Evolutionary conservation across 1,284 basidiomycete genomes (phyloP).

Genomic region (Cerrena zonata): DNA sequence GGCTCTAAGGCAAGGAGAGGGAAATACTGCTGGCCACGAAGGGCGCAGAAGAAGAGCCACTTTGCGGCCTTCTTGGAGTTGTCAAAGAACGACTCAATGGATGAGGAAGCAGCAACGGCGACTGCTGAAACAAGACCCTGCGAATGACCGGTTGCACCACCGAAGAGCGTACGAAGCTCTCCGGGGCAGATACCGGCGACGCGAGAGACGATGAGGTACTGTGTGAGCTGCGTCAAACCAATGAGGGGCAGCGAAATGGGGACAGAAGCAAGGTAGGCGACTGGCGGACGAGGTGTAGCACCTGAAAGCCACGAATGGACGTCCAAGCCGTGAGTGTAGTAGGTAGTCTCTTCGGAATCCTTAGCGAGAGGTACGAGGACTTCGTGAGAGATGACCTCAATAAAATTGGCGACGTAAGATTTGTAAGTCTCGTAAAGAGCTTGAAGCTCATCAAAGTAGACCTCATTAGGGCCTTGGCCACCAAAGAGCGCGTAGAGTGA

Average conservation of each 20-base stretch:
- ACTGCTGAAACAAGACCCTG: slow-evolving; percentile 94
- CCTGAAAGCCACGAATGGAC: slow-evolving; percentile 82
- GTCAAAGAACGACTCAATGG: slow-evolving; percentile 65
- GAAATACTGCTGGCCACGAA: slow-evolving; percentile 91
- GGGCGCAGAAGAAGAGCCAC: slow-evolving; percentile 91
- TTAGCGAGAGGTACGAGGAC: slow-evolving; percentile 74
- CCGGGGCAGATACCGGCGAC: slow-evolving; percentile 74
- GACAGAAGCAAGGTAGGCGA: slow-evolving; percentile 87
- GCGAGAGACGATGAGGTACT: slow-evolving; percentile 81
- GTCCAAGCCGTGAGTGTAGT: slow-evolving; percentile 81
- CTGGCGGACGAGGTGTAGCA: slow-evolving; percentile 62
- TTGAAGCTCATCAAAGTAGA: slow-evolving; percentile 95
- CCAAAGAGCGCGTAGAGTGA: slow-evolving; percentile 92
- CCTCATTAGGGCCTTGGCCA: slow-evolving; percentile 97
- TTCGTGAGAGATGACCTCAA: slow-evolving; percentile 59
- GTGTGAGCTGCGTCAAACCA: slow-evolving; percentile 90
- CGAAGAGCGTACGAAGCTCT: slow-evolving; percentile 70
- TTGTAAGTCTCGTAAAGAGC: slow-evolving; percentile 86
- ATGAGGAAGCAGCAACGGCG: slow-evolving; percentile 75
- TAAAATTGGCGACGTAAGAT: slow-evolving; percentile 74
- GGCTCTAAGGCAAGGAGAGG: slow-evolving; percentile 91
- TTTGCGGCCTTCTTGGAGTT: slow-evolving; percentile 82
- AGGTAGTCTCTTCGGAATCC: slow-evolving; percentile 53
- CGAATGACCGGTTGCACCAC: slow-evolving; percentile 91
- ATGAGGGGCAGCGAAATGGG: slow-evolving; percentile 95